phyloP scores from a whole-genome alignment of 768 basidiomycete genomes.

The Panellus pusillus region DNA sequence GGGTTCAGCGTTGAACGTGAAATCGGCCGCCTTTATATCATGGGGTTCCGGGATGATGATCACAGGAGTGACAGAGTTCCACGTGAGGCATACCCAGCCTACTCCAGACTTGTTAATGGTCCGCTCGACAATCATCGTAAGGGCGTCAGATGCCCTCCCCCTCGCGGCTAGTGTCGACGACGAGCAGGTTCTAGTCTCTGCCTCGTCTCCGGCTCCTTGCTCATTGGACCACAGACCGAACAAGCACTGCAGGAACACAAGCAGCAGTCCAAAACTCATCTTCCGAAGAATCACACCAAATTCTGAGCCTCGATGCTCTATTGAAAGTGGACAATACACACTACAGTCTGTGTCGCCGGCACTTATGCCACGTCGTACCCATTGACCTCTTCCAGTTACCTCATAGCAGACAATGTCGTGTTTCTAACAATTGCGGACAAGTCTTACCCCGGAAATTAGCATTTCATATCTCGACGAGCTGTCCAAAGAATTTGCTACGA shows the following conservation, averaged over 20 bases:
- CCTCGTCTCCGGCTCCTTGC: constrained; percentile 17
- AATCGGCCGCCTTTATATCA: no score
- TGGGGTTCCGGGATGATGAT: no score
- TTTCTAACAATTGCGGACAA: constrained; percentile 96
- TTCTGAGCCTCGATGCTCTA: constrained; percentile 93
- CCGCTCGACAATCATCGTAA: constrained; percentile 81
- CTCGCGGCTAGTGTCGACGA: constrained; percentile 97
- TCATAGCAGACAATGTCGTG: constrained; percentile 91
- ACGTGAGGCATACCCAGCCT: neutral
- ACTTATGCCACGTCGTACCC: constrained; percentile 12
- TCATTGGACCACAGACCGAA: constrained; percentile 67
- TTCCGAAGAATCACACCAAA: constrained; percentile 93
- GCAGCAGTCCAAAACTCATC: constrained; percentile 95
- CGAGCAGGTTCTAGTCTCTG: constrained; percentile 65
- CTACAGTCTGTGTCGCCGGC: constrained; percentile 70
- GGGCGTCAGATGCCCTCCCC: constrained; percentile 85
- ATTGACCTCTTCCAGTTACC: constrained; percentile 62
- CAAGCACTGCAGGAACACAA: constrained; percentile 95
- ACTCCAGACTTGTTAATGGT: constrained; percentile 55
- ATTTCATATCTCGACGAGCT: constrained; percentile 97
- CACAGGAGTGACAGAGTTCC: neutral
- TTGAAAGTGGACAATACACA: constrained; percentile 94
- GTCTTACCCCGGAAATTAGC: constrained; percentile 97
- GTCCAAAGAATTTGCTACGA: constrained; percentile 90
- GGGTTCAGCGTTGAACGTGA: neutral